Evolutionary conservation across 2,329 filamentous ascomycete genomes (phyloP).

Genomic region (Epichloe hybrida): DNA sequence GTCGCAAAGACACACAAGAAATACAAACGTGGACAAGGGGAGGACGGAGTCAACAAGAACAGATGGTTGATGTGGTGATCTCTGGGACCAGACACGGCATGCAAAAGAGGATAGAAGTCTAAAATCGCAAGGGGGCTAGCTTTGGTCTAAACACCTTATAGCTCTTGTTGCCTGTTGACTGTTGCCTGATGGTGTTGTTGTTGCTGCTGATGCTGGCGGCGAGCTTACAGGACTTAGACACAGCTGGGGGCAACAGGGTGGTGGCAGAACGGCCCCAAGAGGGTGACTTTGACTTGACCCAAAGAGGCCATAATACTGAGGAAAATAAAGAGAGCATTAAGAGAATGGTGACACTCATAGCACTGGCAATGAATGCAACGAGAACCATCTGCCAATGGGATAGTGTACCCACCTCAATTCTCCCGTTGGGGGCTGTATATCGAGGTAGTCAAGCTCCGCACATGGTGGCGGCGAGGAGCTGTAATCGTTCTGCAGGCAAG

Average conservation of each 20-base stretch:
- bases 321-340: not conserved
- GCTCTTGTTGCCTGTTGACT: not conserved
- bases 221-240: not conserved
- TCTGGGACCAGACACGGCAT: not conserved
- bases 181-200: not conserved
- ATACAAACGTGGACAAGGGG: not conserved
- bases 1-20: not conserved
- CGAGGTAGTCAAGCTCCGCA: constrained; percentile 39
- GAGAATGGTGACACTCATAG: constrained; percentile 5
- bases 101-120: not conserved
- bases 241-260: not conserved
- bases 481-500: constrained; percentile 34
- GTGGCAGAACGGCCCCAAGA: not conserved
- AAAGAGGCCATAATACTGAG: not conserved
- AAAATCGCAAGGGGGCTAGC: not conserved
- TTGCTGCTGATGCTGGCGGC: not conserved
- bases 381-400: constrained; percentile 11
- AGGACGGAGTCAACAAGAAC: not conserved
- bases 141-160: not conserved
- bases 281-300: not conserved
- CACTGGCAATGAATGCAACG: constrained; percentile 5
- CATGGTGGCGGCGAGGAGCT: constrained; percentile 35
- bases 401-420: constrained; percentile 39
- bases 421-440: constrained; percentile 32
- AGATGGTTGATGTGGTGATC: not conserved